These are phyloP conservation scores for Fusarium nygamai DNA, from an alignment of 2,329 filamentous ascomycete species.

Conservation along the genomic window DNA sequence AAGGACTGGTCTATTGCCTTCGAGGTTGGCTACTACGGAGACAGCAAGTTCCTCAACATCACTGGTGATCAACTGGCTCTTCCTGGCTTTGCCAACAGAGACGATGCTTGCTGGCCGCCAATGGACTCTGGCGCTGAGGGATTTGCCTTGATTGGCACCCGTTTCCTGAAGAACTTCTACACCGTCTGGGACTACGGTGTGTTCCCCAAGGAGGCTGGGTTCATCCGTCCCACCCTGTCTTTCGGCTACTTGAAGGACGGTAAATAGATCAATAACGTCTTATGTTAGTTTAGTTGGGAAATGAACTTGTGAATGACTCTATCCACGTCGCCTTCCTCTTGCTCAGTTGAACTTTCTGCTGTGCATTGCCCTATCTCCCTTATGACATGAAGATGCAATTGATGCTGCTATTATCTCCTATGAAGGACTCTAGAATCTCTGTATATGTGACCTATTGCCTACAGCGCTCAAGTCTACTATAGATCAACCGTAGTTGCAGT, in stretches of 20 bases:
- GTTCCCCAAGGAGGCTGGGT: background rate
- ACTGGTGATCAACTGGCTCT: conserved; percentile 46
- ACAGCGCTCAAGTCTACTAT: accelerated
- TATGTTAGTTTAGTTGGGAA: background rate
- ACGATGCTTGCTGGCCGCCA: conserved; percentile 50
- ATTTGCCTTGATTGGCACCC: conserved; percentile 45
- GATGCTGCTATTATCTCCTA: accelerated
- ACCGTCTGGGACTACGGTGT: conserved; percentile 48
- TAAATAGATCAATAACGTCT: background rate
- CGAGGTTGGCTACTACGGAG: conserved; percentile 37
- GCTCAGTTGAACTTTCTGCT: too few relatives aligned
- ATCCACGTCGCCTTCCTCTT: accelerated
- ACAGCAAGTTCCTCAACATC: conserved; percentile 42
- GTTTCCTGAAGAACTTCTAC: conserved; percentile 47
- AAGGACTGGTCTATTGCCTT: conserved; percentile 48
- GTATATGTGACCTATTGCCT: accelerated
- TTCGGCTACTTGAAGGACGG: conserved; percentile 39
- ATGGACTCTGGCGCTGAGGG: conserved; percentile 40
- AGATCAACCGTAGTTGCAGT: background rate
- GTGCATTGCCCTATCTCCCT: accelerated
- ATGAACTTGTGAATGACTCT: background rate
- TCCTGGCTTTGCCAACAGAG: conserved; percentile 47
- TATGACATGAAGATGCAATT: background rate
- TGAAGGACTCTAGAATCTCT: background rate
- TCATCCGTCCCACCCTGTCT: conserved; percentile 26